Base-by-base conservation (phyloP, 805 yeast genomes). In the Ogataea kodamae region DNA sequence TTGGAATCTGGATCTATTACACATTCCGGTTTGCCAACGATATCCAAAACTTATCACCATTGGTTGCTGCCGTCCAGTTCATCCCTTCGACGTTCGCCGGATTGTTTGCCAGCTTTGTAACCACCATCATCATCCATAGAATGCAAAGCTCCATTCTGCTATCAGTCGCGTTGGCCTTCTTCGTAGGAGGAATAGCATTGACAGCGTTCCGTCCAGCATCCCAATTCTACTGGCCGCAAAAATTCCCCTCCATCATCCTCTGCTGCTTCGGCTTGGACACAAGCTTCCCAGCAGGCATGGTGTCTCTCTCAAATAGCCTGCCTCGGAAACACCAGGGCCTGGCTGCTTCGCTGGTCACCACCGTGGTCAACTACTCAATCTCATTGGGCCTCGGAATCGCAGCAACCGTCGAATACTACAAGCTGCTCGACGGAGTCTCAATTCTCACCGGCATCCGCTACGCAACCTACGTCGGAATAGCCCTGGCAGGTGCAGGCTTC, bases 181-280 rank as follows among this genome's bases (percentile, higher is more conserved):
- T 81, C 49, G 57, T 65, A 41, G 61, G 64, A n/a, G 83, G 85
- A 1, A 56, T 65, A 22, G 50, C 73, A 0, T 62, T 80, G 60
- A 57, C 76, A 12, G 68, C 78, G 2, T 62, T 73, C 0, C 65
- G 75, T 31, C 87, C 88, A 0, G 69, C 70, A 1, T 46, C 71
- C 33, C 83, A 81, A 51, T 62, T 72, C 0, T 84, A 70, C 50
- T 83, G 76, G 71, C 63, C 68, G 6, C 67, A 76, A 49, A 55
- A 73, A 2, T 67, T 83, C 48, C 77, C 80, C 3, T 68, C 72
- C 18, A 64, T 72, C 65, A 45, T 77, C 11, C 57, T 82, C 5
- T 58, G 75, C 5, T 70, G 78, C 9, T 79, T 78, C 66, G 94
- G 87, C 3, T 81, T 83, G 88, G 90, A 83, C 53, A 61, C 78